Evolutionary conservation across 1,139 yeast genomes (phyloP).

Genomic region (Candida sojae): DNA sequence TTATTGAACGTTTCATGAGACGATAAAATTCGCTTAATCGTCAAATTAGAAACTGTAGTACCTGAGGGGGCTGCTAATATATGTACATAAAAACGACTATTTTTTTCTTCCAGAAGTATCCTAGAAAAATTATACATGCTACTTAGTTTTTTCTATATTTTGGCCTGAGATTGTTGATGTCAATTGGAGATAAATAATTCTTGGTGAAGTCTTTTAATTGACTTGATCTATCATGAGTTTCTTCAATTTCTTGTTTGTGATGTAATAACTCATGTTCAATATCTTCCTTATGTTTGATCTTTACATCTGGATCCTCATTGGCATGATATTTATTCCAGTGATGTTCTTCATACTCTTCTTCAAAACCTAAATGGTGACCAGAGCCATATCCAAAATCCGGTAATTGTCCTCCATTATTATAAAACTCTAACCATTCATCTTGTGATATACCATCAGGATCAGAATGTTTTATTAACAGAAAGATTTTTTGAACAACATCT

Average conservation of each 20-base stretch:
- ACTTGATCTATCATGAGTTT: constrained; percentile 56
- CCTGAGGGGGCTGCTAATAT: no score
- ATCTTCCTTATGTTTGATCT: constrained; percentile 81
- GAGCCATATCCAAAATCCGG: constrained; percentile 95
- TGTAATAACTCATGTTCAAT: constrained; percentile 86
- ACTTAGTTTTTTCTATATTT: constrained; percentile 25
- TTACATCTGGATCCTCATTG: constrained; percentile 79
- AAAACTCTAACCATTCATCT: constrained; percentile 74
- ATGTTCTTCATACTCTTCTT: constrained; percentile 88
- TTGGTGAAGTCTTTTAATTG: constrained; percentile 39
- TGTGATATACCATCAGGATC: constrained; percentile 64
- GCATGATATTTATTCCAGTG: constrained; percentile 91
- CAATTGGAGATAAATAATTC: constrained; percentile 34
- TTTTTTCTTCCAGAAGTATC: no score
- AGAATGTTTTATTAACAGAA: constrained; percentile 63
- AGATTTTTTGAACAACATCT: constrained; percentile 56
- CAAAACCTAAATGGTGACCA: constrained; percentile 97
- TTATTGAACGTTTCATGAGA: no score
- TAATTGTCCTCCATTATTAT: constrained; percentile 63
- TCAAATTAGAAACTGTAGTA: no score
- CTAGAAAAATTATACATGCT: background rate
- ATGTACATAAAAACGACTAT: no score
- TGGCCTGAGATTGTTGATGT: constrained; percentile 35
- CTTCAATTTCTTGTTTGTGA: constrained; percentile 83
- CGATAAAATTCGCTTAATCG: no score